These are phyloP conservation scores for Bassia scoparia DNA, from an alignment of 148 eudicot species.

Conservation along the genomic window DNA sequence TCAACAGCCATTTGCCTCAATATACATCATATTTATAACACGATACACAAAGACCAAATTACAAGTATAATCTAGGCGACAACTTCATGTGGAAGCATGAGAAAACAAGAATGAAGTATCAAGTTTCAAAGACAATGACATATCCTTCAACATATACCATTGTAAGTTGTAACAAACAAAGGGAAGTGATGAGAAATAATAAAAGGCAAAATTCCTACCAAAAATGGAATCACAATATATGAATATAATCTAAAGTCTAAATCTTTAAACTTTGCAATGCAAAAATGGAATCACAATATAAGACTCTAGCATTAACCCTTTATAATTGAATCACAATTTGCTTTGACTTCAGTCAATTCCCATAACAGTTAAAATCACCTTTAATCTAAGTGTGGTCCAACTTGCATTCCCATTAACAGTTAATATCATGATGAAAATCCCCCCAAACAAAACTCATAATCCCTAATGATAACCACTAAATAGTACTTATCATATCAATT, in stretches of 20 bases:
- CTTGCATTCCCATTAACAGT: constrained; percentile 21
- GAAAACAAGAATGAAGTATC: constrained; percentile 9
- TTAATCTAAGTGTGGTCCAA: constrained; percentile 20
- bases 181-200: neutral
- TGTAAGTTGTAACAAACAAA: neutral
- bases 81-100: constrained; percentile 16
- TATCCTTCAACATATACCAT: neutral
- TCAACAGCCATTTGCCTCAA: neutral
- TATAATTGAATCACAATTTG: neutral
- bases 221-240: neutral
- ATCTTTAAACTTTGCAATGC: neutral
- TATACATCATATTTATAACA: neutral
- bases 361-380: neutral
- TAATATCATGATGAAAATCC: constrained; percentile 13
- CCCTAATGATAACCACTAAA: constrained; percentile 15
- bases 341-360: constrained; percentile 16
- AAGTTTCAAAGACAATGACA: constrained; percentile 7
- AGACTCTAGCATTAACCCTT: neutral
- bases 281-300: too few relatives aligned
- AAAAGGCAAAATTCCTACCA: constrained; percentile 4
- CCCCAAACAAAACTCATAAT: constrained; percentile 10
- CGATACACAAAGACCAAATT: neutral
- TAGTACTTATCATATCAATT: constrained; percentile 18
- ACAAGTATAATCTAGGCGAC: constrained; percentile 16
- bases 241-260: neutral